Conservation (phyloP, 2,329 filamentous ascomycete species). For the Fusarium subtropicale region DNA sequence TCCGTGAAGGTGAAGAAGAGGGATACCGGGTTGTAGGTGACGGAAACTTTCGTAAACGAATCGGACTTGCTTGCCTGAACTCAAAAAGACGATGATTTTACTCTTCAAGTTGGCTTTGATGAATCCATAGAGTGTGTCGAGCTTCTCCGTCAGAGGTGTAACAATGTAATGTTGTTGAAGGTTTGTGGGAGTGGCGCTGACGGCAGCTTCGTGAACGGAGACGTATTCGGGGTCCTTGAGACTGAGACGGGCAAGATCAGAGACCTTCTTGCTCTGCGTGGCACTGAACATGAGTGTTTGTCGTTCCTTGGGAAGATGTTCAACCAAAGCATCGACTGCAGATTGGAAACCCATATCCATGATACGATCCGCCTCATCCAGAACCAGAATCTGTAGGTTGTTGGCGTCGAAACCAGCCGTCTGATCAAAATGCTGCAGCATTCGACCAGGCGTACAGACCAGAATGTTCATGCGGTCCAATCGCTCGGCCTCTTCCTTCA, state of each 20-base stretch:
- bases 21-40: conserved; percentile 93
- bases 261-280: conserved; percentile 94
- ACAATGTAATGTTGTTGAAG: conserved; percentile 93
- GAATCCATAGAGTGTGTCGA: conserved; percentile 93
- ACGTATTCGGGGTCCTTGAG: conserved; percentile 94
- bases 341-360: conserved; percentile 97
- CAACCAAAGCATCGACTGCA: conserved; percentile 90
- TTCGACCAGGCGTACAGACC: conserved; percentile 92
- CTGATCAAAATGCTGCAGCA: conserved; percentile 95
- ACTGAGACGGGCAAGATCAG: conserved; percentile 88
- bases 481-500: conserved; percentile 87
- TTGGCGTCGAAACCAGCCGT: conserved; percentile 90
- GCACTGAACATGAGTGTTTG: conserved; percentile 97
- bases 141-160: conserved; percentile 85
- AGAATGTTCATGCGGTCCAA: conserved; percentile 95
- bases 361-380: conserved; percentile 96
- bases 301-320: conserved; percentile 85
- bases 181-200: conserved; percentile 81
- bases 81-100: conserved; percentile 96
- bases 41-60: conserved; percentile 96
- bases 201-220: conserved; percentile 87
- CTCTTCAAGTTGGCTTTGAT: conserved; percentile 89
- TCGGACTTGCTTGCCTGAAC: conserved; percentile 94
- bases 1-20: conserved; percentile 91
- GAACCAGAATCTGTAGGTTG: conserved; percentile 89